Percentiles rank a stretch among this genome's conserved stretches.
These are phyloP conservation scores for Barnettozyma sp. DNA, from an alignment of 805 yeast species.

Conservation along the genomic window DNA sequence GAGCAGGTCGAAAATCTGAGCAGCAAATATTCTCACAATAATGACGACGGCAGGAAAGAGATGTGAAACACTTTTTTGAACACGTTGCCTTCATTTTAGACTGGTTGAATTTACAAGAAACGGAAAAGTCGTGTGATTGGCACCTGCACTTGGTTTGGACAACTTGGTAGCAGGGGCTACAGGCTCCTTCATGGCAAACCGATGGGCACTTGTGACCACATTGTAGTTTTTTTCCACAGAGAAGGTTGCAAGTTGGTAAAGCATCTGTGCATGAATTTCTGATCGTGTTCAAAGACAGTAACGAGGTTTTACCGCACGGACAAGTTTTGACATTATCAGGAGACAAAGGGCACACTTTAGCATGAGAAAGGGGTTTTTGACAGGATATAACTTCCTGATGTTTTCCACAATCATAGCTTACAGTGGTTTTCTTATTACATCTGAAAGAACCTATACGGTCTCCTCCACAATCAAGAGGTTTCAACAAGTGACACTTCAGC, in stretches of 20 bases:
- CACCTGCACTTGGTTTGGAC: constrained; percentile 57
- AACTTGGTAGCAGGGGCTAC: constrained; percentile 57
- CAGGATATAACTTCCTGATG: constrained; percentile 50
- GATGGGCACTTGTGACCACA: constrained; percentile 77
- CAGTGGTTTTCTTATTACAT: constrained; percentile 40
- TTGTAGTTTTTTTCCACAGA: constrained; percentile 53
- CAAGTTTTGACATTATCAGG: constrained; percentile 60
- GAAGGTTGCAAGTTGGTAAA: constrained; percentile 63
- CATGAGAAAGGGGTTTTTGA: constrained; percentile 24
- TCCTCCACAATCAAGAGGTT: constrained; percentile 30
- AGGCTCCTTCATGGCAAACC: constrained; percentile 71
- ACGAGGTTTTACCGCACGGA: constrained; percentile 67
- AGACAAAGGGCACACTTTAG: constrained; percentile 50
- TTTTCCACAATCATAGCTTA: constrained; percentile 54
- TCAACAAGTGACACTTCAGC: constrained; percentile 39
- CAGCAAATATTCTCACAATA: constrained; percentile 68
- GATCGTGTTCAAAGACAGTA: constrained; percentile 31
- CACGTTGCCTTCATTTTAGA: constrained; percentile 54
- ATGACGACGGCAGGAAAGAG: constrained; percentile 76
- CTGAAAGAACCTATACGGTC: constrained; percentile 47
- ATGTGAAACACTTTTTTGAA: constrained; percentile 61
- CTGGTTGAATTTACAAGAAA: constrained; percentile 56
- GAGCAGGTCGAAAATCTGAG: constrained; percentile 53
- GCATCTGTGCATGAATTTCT: constrained; percentile 68
- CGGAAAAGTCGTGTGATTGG: constrained; percentile 44